Conservation (phyloP, 345 rosid species). For the Murraya paniculata region DNA sequence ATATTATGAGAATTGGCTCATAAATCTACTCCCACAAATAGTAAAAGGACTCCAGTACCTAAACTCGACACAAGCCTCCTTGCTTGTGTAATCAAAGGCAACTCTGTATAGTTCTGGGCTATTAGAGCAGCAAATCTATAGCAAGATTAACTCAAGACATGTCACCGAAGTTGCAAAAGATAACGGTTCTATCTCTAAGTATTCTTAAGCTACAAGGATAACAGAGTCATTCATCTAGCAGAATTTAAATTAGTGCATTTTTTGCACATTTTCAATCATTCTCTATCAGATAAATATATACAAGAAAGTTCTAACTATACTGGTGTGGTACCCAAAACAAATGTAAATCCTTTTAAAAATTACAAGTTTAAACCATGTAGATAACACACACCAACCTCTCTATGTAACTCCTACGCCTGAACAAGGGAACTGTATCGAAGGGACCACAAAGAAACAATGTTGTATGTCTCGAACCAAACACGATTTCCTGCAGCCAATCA, state of each 20-base stretch:
- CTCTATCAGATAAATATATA: background rate
- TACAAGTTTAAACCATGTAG: background rate
- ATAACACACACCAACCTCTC: background rate
- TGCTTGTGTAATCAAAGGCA: background rate
- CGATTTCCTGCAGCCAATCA: background rate
- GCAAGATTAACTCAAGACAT: background rate
- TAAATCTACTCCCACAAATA: background rate
- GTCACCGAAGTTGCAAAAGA: background rate
- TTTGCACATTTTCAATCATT: background rate
- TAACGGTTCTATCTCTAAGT: background rate
- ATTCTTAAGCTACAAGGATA: background rate
- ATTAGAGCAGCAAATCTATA: background rate
- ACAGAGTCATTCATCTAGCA: background rate
- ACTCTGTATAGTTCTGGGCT: background rate
- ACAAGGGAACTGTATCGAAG: background rate
- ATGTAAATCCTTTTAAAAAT: background rate
- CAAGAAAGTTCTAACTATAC: background rate
- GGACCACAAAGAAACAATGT: background rate
- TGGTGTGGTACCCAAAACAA: background rate
- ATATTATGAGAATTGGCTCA: too few relatives aligned
- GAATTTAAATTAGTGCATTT: background rate
- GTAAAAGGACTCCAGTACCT: background rate
- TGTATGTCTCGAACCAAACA: background rate
- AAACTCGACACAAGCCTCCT: background rate
- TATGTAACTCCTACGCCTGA: background rate